Evolutionary conservation across 2,329 filamentous ascomycete genomes (phyloP), one percentile per base, ranked within the genome.

Genomic region (Rhexocercosporidium sp.): DNA sequence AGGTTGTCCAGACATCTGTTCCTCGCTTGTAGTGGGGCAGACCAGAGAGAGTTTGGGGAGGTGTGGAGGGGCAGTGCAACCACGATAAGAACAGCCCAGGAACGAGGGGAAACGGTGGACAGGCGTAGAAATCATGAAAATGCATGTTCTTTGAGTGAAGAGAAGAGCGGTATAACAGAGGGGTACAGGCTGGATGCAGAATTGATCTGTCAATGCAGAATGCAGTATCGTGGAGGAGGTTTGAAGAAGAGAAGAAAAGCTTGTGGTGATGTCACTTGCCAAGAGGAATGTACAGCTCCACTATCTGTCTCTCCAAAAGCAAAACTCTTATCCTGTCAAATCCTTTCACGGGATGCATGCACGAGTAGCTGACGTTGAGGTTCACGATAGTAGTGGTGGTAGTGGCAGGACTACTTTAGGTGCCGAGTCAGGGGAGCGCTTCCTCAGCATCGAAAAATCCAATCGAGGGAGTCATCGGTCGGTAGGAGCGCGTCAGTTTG

Each of bases 401-500:
- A 29, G 29, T 47, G 39, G 41, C 25, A 51, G 59, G 25, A 56
- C 60, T 63, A n/a, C n/a, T n/a, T n/a, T n/a, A 41, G 60, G 37
- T 39, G 25, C 41, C 44, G 59, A 49, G 59, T 61, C 44, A 61
- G 59, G 29, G 39, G 16, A 31, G 39, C 31, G 25, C 29, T 37
- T 18, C 20, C 29, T 56, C 29, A n/a, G 20, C 51, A 54, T 54
- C 22, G 25, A 51, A 11, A n/a, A n/a, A n/a, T n/a, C n/a, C n/a
- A n/a, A 37, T 51, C 25, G 29, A 61, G 59, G 29, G 59, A n/a
- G 44, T 51, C 29, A 44, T 59, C 7, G 44, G 44, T 59, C 7
- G 44, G 44, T 60, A 49, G 41, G 29, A 47, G 41, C 60, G 54
- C 69, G 69, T 71, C 71, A 69, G 56, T 74, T 76, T 64, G 74